A percentile compares a stretch with the other conserved stretches of the same genome.
Conservation (phyloP, 768 basidiomycete genomes). For the Pulveroboletus sp. region DNA sequence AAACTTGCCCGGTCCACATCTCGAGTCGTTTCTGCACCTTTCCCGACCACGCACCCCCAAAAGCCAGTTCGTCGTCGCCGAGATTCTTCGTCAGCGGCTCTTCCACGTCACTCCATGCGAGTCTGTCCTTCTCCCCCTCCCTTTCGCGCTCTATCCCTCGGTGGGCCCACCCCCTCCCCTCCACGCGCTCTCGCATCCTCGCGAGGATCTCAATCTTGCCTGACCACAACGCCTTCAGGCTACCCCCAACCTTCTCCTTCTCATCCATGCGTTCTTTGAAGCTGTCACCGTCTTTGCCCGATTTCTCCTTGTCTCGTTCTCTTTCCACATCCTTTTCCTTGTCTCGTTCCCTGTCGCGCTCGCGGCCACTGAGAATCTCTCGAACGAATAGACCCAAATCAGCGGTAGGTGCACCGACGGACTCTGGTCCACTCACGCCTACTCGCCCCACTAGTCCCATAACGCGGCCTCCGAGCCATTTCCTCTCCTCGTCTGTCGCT, state of each 20-base stretch:
- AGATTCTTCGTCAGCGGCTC: slow-evolving; percentile 21
- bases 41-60: slow-evolving; percentile 39
- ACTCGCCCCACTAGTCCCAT: slow-evolving; percentile 39
- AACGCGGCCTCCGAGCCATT: slow-evolving; percentile 30
- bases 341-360: slow-evolving; percentile 31
- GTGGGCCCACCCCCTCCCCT: slow-evolving; percentile 16
- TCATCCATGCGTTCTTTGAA: slow-evolving; percentile 31
- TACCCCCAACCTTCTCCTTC: slow-evolving; percentile 33
- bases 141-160: slow-evolving; percentile 25
- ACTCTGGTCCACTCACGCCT: slow-evolving; percentile 38
- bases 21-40: slow-evolving; percentile 47
- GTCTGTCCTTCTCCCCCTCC: slow-evolving; percentile 28
- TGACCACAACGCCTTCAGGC: slow-evolving; percentile 34
- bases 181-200: slow-evolving; percentile 29
- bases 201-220: slow-evolving; percentile 27
- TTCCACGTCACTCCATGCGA: slow-evolving; percentile 31
- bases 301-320: slow-evolving; percentile 36
- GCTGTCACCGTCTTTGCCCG: slow-evolving; percentile 35
- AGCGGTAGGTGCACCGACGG: slow-evolving; percentile 44
- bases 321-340: slow-evolving; percentile 33
- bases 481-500: slow-evolving; percentile 30
- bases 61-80: slow-evolving; percentile 30
- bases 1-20: slow-evolving; percentile 46
- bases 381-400: slow-evolving; percentile 55
- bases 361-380: slow-evolving; percentile 35